Percentiles rank a stretch among this genome's conserved stretches.
phyloP scores from a whole-genome alignment of 2,329 filamentous ascomycete genomes.

The Zalaria sp. region DNA sequence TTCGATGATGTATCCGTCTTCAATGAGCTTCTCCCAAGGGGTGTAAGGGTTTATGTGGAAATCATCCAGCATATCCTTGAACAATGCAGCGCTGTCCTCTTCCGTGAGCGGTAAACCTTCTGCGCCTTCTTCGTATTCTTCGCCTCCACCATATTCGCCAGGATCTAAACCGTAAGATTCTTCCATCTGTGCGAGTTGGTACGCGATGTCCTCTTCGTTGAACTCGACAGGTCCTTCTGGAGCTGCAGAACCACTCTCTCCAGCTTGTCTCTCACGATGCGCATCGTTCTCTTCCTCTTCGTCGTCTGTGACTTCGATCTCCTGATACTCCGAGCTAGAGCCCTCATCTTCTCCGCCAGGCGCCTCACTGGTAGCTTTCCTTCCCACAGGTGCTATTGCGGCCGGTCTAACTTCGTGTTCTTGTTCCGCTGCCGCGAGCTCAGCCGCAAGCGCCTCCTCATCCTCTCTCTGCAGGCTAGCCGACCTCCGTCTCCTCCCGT shows the following conservation, averaged over 20 bases:
- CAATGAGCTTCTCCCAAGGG: slow-evolving; percentile 80
- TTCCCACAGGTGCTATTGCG: background rate
- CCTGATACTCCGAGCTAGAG: slow-evolving; percentile 46
- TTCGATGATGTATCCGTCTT: slow-evolving; percentile 51
- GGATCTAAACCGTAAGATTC: slow-evolving; percentile 68
- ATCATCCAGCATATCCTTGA: slow-evolving; percentile 78
- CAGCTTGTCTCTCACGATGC: slow-evolving; percentile 32
- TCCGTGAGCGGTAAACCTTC: slow-evolving; percentile 58
- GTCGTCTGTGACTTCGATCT: slow-evolving; percentile 56
- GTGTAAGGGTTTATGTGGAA: slow-evolving; percentile 72
- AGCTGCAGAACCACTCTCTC: slow-evolving; percentile 21
- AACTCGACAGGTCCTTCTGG: slow-evolving; percentile 54
- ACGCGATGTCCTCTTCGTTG: slow-evolving; percentile 86
- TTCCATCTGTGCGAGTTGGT: slow-evolving; percentile 80
- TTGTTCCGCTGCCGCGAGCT: slow-evolving; percentile 9
- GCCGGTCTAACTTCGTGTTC: slow-evolving; percentile 7
- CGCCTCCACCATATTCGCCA: slow-evolving; percentile 52
- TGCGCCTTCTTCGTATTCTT: slow-evolving; percentile 53
- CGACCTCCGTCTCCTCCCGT: slow-evolving; percentile 10
- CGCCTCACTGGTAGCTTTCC: background rate
- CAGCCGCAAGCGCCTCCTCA: slow-evolving; percentile 19
- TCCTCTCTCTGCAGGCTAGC: slow-evolving; percentile 20
- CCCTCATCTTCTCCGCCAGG: slow-evolving; percentile 26
- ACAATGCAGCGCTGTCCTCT: slow-evolving; percentile 62
- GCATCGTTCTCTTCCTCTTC: slow-evolving; percentile 31